phyloP scores from a whole-genome alignment of 1,139 yeast species.

The Candida sp. region DNA sequence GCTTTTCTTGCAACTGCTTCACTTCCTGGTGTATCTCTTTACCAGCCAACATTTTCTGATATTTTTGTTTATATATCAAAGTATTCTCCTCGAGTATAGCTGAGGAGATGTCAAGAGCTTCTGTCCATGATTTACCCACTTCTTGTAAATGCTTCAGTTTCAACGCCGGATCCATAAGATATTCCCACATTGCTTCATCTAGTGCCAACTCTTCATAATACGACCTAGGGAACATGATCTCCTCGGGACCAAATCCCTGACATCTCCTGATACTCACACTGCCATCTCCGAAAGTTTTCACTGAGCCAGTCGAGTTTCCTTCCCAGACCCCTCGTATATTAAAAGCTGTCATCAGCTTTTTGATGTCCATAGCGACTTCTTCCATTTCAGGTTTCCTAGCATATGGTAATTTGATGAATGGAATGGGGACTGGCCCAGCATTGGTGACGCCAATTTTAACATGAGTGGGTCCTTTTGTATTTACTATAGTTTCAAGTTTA shows the following conservation, averaged over 20 bases:
- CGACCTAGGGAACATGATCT: slow-evolving; percentile 23
- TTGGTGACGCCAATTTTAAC: slow-evolving; percentile 27
- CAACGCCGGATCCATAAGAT: slow-evolving; percentile 12
- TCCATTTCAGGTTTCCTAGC: slow-evolving; percentile 15
- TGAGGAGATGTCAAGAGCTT: slow-evolving; percentile 18
- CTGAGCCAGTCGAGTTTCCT: slow-evolving; percentile 4
- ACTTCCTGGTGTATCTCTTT: slow-evolving; percentile 10
- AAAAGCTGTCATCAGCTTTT: slow-evolving; percentile 21
- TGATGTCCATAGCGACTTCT: slow-evolving; percentile 30
- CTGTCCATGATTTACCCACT: slow-evolving; percentile 19
- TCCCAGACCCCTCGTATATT: slow-evolving; percentile 30
- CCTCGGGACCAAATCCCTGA: slow-evolving; percentile 24
- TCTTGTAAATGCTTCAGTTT: background rate
- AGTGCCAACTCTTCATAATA: slow-evolving; percentile 25
- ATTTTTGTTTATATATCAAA: slow-evolving; percentile 8
- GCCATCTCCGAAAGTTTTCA: slow-evolving; percentile 19
- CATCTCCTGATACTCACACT: slow-evolving; percentile 24
- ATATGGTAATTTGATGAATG: slow-evolving; percentile 27
- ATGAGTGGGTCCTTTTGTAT: slow-evolving; percentile 35
- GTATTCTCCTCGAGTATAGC: slow-evolving; percentile 15
- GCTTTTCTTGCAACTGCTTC: slow-evolving; percentile 17
- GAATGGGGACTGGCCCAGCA: slow-evolving; percentile 31
- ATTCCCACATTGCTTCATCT: slow-evolving; percentile 39
- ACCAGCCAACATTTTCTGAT: slow-evolving; percentile 1
- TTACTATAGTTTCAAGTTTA: slow-evolving; percentile 16